These are phyloP conservation scores for Heliosperma pusillum DNA, from an alignment of 148 eudicot species.

Conservation along the genomic window DNA sequence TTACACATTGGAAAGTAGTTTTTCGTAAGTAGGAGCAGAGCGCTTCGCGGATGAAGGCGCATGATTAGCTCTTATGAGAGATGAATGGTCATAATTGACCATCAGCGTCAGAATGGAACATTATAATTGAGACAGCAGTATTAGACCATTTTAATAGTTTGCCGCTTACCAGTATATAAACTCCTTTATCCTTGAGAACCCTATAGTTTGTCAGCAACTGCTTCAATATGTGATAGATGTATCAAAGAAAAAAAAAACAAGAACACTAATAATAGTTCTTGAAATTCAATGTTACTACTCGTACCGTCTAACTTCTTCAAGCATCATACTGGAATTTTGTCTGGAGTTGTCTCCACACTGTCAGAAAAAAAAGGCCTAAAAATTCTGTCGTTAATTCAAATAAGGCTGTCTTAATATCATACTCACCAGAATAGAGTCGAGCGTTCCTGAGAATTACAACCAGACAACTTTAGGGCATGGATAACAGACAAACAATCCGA, in stretches of 20 bases:
- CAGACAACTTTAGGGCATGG: slow-evolving; percentile 7
- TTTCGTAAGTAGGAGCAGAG: too few species aligned
- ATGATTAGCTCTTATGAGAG: too few species aligned
- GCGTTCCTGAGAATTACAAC: slow-evolving; percentile 55
- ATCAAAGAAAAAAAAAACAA: slow-evolving; percentile 44
- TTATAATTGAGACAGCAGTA: not conserved
- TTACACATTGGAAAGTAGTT: too few species aligned
- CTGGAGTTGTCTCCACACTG: slow-evolving; percentile 80
- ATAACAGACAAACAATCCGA: not conserved
- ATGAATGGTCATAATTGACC: too few species aligned
- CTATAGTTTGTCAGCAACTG: slow-evolving; percentile 89
- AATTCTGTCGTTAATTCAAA: slow-evolving; percentile 13
- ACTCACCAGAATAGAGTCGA: slow-evolving; percentile 93
- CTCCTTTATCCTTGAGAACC: slow-evolving; percentile 90
- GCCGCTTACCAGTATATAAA: slow-evolving; percentile 71
- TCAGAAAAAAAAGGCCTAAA: slow-evolving; percentile 23
- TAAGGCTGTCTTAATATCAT: slow-evolving; percentile 1
- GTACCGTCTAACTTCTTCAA: slow-evolving; percentile 77
- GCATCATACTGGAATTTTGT: slow-evolving; percentile 71
- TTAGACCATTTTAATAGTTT: not conserved
- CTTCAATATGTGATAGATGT: slow-evolving; percentile 59
- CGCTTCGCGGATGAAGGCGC: too few species aligned
- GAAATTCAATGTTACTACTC: slow-evolving; percentile 7
- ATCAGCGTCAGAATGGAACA: too few species aligned
- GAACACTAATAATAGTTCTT: not conserved